phyloP scores from a whole-genome alignment of 495 filamentous ascomycete genomes.

The Echria macrotheca region DNA sequence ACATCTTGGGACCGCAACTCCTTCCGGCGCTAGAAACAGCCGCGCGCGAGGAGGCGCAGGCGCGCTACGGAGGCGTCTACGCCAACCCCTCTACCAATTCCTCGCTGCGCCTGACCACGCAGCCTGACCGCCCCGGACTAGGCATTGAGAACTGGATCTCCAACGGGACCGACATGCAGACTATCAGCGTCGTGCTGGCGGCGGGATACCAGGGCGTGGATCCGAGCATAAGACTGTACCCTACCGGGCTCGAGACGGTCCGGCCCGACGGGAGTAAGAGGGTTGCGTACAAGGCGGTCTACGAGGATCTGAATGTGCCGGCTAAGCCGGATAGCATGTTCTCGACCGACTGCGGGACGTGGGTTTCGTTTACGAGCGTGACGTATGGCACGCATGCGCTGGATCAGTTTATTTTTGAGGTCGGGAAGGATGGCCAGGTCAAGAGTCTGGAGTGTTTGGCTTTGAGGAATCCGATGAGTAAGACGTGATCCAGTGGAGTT shows the following conservation, averaged over 20 bases:
- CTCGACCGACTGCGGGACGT: conserved; percentile 45
- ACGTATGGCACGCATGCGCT: conserved; percentile 40
- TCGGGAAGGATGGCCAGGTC: conserved; percentile 35
- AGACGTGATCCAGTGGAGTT: too few relatives aligned
- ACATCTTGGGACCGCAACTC: conserved; percentile 37
- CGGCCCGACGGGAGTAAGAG: conserved; percentile 19
- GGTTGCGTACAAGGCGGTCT: conserved; percentile 43
- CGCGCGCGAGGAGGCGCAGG: conserved; percentile 39
- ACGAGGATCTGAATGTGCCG: conserved; percentile 26
- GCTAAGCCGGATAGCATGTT: conserved; percentile 31
- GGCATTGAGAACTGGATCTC: conserved; percentile 43
- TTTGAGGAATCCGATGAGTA: too few relatives aligned
- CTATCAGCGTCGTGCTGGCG: conserved; percentile 27
- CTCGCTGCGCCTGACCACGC: conserved; percentile 33
- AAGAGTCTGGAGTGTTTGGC: conserved; percentile 40
- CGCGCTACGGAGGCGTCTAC: conserved; percentile 41
- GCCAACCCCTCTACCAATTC: conserved; percentile 14
- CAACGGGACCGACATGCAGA: conserved; percentile 47
- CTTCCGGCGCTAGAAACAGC: conserved; percentile 41
- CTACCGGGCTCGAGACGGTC: conserved; percentile 36
- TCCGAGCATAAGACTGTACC: conserved; percentile 45
- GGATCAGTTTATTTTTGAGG: conserved; percentile 47
- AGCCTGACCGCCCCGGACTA: conserved; percentile 38
- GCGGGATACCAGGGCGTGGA: conserved; percentile 26
- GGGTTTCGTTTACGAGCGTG: conserved; percentile 42